Evolutionary conservation across 2,329 filamentous ascomycete genomes (phyloP), one percentile per base, ranked within the genome.

Genomic region (Alternaria alternata): DNA sequence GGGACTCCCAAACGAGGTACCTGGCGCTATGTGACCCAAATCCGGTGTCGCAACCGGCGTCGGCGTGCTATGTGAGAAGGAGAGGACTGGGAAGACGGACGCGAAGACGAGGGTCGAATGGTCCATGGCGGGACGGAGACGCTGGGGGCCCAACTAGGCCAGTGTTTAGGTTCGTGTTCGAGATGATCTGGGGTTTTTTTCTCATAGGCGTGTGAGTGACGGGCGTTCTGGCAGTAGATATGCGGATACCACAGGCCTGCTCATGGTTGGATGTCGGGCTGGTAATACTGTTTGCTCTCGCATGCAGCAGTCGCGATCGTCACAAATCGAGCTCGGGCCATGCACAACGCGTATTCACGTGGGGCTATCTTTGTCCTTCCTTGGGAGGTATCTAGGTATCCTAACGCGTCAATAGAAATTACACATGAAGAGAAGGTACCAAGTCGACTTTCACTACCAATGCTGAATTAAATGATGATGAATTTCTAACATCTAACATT

Each of bases 41-140:
- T 79, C 75, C 42, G 81, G 81, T 18, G 80, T 83, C 38, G 80
- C 75, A 49, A 82, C 63, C 52, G 66, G 81, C 11, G 81, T 83
- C 28, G 81, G 80, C 6, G 78, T 79, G 6, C 79, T 81, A 61
- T 80, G 80, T 18, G 76, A 73, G 44, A 76, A 70, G 51, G 75
- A 75, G 26, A 78, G 75, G 11, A 77, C 69, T 16, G 81, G 79
- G 64, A 84, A 84, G 60, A 84, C 76, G 36, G 82, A 81, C 38
- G 75, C 72, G 74, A 83, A 81, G 64, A 81, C 69, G 46, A 73
- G 69, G 51, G 66, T 74, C 39, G 65, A 62, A 63, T 77, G 72
- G 58, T 78, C 73, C 76, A 78, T 78, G 43, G 66, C 61, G 62
- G 46, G 46, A 66, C 59, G 63, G 65, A 65, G 59, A 62, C 60